Base-by-base conservation (phyloP, 306 rosid species). In the Acacia crassicarpa region DNA sequence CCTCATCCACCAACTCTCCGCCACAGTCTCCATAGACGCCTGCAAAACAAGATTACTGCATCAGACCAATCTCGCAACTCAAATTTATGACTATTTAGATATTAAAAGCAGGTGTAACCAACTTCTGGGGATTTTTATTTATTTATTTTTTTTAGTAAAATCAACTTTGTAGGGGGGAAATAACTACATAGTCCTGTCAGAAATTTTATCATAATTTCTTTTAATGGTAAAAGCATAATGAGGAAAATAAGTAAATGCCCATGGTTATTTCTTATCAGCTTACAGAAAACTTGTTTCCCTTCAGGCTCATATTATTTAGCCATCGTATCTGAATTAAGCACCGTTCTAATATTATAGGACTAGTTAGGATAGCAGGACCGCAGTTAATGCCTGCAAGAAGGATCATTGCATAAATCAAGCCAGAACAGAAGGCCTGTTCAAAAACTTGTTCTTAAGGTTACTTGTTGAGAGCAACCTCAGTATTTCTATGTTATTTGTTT, bases 21-120 rank as follows among this genome's bases (percentile, higher is more conserved):
- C 83, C 90, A 80, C 88, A 85, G 81, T 91, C 93, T 85, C 98
- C 99, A 75, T 90, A 93, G 3, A 93, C 88, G 78, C 99, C 99
- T 95, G 92, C 85, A 25, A 84, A 48, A 82, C 67, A 66, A 67
- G 40, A 58, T 25, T 72, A 3, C 12, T 14, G n/a, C 63, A 27
- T 59, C 32, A 70, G 75, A 76, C 41, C 25, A 27, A 75, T 67
- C 40, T 35, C 33, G 20, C 41, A 51, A 27, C 80, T 54, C 61
- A 61, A 67, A n/a, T 51, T 75, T 54, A 59, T 40, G 45, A 80
- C 45, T 35, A 22, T 30, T 43, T 70, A 72, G 43, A 62, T 61
- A 67, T 67, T 56, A 70, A 46, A 76, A 12, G 48, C 22, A 33
- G 48, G 32, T 62, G 33, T 40, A 76, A 58, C 84, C 41, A 65